Conservation (phyloP, 2,329 filamentous ascomycete genomes). For the Cordyceps pruinosa region DNA sequence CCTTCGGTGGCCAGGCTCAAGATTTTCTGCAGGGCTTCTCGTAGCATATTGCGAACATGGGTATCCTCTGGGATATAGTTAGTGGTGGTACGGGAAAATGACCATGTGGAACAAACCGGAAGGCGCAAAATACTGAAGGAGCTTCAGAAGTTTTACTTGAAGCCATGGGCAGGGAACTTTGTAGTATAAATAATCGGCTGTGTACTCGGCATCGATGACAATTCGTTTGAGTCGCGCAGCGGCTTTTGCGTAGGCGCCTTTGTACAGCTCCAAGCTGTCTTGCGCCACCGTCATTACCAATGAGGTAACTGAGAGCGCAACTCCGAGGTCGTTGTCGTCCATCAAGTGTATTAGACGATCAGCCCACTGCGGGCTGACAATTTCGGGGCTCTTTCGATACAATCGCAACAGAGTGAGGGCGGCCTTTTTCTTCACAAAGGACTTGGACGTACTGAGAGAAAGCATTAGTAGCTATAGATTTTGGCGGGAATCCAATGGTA, state of each 20-base stretch:
- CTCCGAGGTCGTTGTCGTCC: conserved; percentile 92
- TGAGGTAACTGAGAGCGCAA: conserved; percentile 91
- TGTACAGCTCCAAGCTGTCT: conserved; percentile 91
- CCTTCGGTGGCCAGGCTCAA: conserved; percentile 86
- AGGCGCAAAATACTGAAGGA: conserved; percentile 93
- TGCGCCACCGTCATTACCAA: conserved; percentile 91
- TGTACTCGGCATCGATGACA: conserved; percentile 82
- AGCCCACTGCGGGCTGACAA: conserved; percentile 94
- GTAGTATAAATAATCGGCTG: conserved; percentile 93
- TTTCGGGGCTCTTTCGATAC: conserved; percentile 89
- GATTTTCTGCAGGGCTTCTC: conserved; percentile 84
- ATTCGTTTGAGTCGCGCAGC: conserved; percentile 84
- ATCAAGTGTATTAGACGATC: conserved; percentile 98
- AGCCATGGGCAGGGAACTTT: conserved; percentile 99
- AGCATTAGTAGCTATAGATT: not conserved
- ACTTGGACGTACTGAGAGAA: conserved; percentile 60
- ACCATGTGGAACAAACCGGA: conserved; percentile 56
- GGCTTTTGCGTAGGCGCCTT: conserved; percentile 88
- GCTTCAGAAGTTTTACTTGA: conserved; percentile 84
- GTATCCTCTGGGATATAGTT: conserved; percentile 63
- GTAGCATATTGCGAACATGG: conserved; percentile 83
- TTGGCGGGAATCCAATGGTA: conserved; percentile 17
- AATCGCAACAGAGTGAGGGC: conserved; percentile 86
- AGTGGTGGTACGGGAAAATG: conserved; percentile 8
- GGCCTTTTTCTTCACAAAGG: conserved; percentile 99